Evolutionary conservation across 345 rosid species (phyloP), one percentile per base, ranked within the genome.

Genomic region (Sonneratia alba): DNA sequence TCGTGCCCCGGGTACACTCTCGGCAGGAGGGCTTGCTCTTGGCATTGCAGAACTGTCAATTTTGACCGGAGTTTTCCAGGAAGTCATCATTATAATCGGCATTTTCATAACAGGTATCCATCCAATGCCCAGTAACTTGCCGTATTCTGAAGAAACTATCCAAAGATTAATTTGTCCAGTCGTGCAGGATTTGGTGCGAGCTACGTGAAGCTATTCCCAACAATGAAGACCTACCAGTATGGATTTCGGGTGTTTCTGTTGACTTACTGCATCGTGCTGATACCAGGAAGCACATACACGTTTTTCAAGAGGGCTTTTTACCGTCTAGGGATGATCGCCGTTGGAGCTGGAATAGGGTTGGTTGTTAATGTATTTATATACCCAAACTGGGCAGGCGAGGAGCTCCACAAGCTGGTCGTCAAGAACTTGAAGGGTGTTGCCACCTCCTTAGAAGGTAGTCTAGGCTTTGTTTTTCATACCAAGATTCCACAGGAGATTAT

Each of bases 371-470:
- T 82, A 22, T 85, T 84, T 67, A 27, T 92, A 69, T 85, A 72
- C 77, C 98, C 98, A 40, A 90, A 81, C 68, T 92, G 98, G 98
- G 81, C 98, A 12, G 98, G 95, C 36, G 96, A 87, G 75, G 93
- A 90, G 77, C 85, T 92, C 57, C 98, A 92, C 78, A 90, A 86
- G 73, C 78, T 84, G 74, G 96, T 90, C 65, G 93, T 79, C 0
- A 87, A 85, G 57, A 88, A 90, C 79, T 90, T 92, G 83, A 85
- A 67, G 68, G 83, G 85, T 42, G 95, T 92, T 1, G 96, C 98
- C 65, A 70, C 81, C 76, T 92, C 96, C 19, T 73, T 92, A 69
- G 98, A 92, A 87, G 96, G 98, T 90, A 71, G 7, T 32, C 27
- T 37, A 11, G 63, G 27, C 12, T 62, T 62, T 34, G 36, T 4